phyloP scores from a whole-genome alignment of 768 basidiomycete species.

The Boletus edulis region DNA sequence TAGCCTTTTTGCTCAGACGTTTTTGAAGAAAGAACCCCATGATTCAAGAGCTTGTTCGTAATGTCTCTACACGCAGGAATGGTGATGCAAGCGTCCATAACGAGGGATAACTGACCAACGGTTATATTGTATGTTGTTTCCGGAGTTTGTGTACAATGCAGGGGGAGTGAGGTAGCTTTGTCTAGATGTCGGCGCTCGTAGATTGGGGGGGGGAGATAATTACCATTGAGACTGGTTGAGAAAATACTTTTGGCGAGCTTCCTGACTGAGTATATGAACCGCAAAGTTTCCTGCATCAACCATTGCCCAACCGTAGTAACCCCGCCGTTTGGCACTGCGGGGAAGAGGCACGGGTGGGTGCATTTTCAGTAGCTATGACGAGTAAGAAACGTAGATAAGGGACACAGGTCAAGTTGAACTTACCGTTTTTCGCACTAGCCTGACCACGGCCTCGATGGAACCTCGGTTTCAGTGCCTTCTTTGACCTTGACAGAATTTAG shows the following conservation, averaged over 20 bases:
- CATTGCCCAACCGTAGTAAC: conserved; percentile 79
- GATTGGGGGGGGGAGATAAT: background rate
- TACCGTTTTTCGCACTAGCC: conserved; percentile 68
- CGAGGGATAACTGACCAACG: no score
- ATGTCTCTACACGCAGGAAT: no score
- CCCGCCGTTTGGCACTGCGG: conserved; percentile 58
- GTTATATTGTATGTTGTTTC: no score
- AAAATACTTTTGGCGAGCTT: conserved; percentile 71
- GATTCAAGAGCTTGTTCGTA: no score
- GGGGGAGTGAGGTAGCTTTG: no score
- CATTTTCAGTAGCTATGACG: conserved; percentile 51
- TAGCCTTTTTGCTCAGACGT: no score
- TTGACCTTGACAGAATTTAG: conserved; percentile 56
- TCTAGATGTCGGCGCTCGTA: no score
- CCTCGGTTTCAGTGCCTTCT: conserved; percentile 81
- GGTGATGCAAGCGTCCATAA: no score
- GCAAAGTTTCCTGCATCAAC: conserved; percentile 80
- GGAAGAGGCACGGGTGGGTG: conserved; percentile 61
- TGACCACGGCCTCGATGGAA: conserved; percentile 70
- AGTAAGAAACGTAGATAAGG: conserved; percentile 8
- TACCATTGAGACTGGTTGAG: conserved; percentile 30
- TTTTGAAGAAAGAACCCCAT: no score
- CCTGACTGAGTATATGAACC: conserved; percentile 69
- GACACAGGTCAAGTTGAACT: conserved; percentile 26
- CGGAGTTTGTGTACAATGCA: no score